These are phyloP conservation scores for Rhazya stricta DNA, from an alignment of 257 asterid genomes.

Conservation along the genomic window DNA sequence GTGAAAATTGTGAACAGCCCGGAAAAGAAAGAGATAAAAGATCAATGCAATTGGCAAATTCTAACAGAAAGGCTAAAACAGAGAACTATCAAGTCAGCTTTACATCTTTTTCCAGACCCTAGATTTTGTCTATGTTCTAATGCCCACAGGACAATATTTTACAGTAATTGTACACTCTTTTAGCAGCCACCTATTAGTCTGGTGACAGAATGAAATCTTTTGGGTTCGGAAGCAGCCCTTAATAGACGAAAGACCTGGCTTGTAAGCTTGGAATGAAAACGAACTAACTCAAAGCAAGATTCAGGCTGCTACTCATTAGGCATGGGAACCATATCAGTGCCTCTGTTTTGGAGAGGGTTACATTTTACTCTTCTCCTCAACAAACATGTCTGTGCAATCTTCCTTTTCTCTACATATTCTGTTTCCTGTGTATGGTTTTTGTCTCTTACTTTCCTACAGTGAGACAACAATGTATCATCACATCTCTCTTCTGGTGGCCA, in stretches of 20 bases:
- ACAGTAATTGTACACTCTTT: conserved; percentile 3
- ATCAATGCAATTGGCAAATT: not conserved
- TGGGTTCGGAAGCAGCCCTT: not conserved
- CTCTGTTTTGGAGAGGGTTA: not conserved
- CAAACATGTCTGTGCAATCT: conserved; percentile 39
- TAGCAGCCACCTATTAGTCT: conserved; percentile 17
- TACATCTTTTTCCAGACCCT: not conserved
- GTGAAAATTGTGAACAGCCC: not conserved
- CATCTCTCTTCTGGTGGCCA: conserved; percentile 13
- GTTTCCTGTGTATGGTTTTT: not conserved
- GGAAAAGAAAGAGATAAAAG: conserved; percentile 1
- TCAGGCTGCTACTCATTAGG: conserved; percentile 38
- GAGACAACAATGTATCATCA: conserved; percentile 7
- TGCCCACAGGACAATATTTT: not conserved
- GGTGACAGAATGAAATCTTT: conserved; percentile 5
- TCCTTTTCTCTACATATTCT: not conserved
- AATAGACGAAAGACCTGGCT: not conserved
- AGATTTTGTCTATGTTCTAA: not conserved
- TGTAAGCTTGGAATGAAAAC: not conserved
- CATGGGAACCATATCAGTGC: conserved; percentile 17
- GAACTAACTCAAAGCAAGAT: conserved; percentile 14
- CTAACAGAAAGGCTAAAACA: not conserved
- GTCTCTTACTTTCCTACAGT: not conserved
- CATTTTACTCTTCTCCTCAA: not conserved
- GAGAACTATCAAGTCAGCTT: conserved; percentile 1